A percentile compares a stretch with the other conserved stretches of the same genome.
Evolutionary conservation across 495 filamentous ascomycete genomes (phyloP).

Genomic region (Daldinia grandis): DNA sequence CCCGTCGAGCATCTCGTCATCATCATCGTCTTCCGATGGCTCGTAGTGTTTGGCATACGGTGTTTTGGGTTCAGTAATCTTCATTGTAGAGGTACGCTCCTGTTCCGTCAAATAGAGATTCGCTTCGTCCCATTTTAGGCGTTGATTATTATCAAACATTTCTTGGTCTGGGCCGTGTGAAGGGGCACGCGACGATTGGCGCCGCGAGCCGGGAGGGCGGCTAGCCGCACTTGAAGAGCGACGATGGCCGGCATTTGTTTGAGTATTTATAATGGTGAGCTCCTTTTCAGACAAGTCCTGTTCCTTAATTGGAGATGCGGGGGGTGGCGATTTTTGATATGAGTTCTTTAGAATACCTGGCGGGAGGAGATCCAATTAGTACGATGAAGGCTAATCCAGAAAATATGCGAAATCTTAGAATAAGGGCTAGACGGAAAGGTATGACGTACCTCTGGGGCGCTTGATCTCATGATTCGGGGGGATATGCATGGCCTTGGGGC

Average conservation of each 20-base stretch:
- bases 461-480: slow-evolving; percentile 60
- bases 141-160: slow-evolving; percentile 61
- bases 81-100: slow-evolving; percentile 94
- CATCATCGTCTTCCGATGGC: slow-evolving; percentile 81
- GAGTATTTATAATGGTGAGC: slow-evolving; percentile 89
- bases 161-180: slow-evolving; percentile 52
- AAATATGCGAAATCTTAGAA: slow-evolving; percentile 2
- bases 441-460: slow-evolving; percentile 77
- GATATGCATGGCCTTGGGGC: slow-evolving; percentile 48
- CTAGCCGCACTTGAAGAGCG: slow-evolving; percentile 77
- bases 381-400: background rate
- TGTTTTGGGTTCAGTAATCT: slow-evolving; percentile 98
- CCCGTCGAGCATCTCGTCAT: slow-evolving; percentile 82
- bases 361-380: slow-evolving; percentile 20
- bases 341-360: slow-evolving; percentile 96
- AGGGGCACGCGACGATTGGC: slow-evolving; percentile 67
- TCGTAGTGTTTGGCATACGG: slow-evolving; percentile 93
- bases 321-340: slow-evolving; percentile 65
- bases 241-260: slow-evolving; percentile 90
- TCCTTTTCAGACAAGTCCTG: slow-evolving; percentile 74
- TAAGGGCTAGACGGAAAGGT: slow-evolving; percentile 10
- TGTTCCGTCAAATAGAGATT: slow-evolving; percentile 97
- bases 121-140: slow-evolving; percentile 97
- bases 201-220: slow-evolving; percentile 68
- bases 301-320: slow-evolving; percentile 54